Base-by-base conservation (phyloP, 2,329 filamentous ascomycete genomes). In the Beauveria caledonica region DNA sequence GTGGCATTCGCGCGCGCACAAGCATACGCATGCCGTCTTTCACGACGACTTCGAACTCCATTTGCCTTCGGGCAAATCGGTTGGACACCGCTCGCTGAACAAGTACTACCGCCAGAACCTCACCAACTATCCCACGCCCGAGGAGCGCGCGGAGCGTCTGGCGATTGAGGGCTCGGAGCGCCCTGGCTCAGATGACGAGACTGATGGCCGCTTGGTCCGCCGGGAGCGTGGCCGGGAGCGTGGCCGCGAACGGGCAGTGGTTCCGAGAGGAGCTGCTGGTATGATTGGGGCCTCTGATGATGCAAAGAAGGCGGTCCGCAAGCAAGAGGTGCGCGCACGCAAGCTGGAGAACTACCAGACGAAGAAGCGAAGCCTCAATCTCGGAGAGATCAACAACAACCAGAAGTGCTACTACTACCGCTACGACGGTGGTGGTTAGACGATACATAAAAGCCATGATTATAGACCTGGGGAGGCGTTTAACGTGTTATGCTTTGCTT, bases 51-150 rank as follows among this genome's bases (percentile, higher is more conserved):
- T 90, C 68, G 94, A 97, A 73, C 82, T 99, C 58, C 92, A 99
- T 70, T 84, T 99, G 13, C 94, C 94, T 1, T 91, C 89, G 5
- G 94, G 94, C 58, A 88, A 89, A 63, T 89, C 89, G 8, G 92
- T 95, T 42, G 94, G 94, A 44, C 94, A 99, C 72, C 86, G 94
- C 52, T 94, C 90, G 8, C 76, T 96, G 58, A 88, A 89, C 70
- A 86, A 84, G 66, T 97, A 97, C 76, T 99, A 86, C 77, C 87
- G 90, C 62, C 94, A 99, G 77, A 97, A 97, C 74, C 80, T 99
- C 48, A 86, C 88, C 73, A 89, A 85, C 72, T 88, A 96, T 72
- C 92, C 92, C 2, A 86, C 89, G 2, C 77, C 86, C 0, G 88
- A 89, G 62, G 92, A 96, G 74, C 87, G 89, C 58, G 80, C 84